Conservation (phyloP, 345 rosid species). For the Murraya koenigii region DNA sequence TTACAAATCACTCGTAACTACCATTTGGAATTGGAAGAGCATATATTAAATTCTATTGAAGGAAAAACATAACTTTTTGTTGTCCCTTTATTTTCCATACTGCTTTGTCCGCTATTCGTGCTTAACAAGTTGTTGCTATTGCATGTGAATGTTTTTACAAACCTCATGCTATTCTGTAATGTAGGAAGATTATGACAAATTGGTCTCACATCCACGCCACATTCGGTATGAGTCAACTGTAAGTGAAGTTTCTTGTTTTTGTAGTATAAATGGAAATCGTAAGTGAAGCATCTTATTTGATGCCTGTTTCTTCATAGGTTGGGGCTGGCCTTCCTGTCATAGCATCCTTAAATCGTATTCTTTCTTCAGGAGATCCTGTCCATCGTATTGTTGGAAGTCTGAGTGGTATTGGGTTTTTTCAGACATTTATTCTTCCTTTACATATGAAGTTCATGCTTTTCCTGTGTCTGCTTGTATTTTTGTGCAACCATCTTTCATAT, state of each 20-base stretch:
- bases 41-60: background rate
- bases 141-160: background rate
- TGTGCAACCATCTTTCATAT: background rate
- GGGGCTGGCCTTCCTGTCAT: slow-evolving; percentile 98
- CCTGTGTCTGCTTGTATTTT: slow-evolving; percentile 2
- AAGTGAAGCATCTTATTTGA: background rate
- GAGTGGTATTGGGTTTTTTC: slow-evolving; percentile 53
- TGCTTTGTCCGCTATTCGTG: background rate
- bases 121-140: background rate
- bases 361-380: slow-evolving; percentile 80
- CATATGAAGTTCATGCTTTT: background rate
- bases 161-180: slow-evolving; percentile 5
- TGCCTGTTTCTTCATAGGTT: slow-evolving; percentile 35
- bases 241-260: slow-evolving; percentile 30
- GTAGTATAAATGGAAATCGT: background rate
- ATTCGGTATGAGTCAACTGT: slow-evolving; percentile 92
- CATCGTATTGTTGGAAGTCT: slow-evolving; percentile 71
- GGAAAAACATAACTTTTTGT: background rate
- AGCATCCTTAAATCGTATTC: slow-evolving; percentile 69
- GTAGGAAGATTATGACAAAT: slow-evolving; percentile 76
- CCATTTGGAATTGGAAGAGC: background rate
- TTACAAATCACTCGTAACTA: background rate
- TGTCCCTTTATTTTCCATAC: background rate
- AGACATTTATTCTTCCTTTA: slow-evolving; percentile 12
- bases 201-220: slow-evolving; percentile 54